Conservation (phyloP, 495 filamentous ascomycete species). For the Astrothelium subdiscretum region DNA sequence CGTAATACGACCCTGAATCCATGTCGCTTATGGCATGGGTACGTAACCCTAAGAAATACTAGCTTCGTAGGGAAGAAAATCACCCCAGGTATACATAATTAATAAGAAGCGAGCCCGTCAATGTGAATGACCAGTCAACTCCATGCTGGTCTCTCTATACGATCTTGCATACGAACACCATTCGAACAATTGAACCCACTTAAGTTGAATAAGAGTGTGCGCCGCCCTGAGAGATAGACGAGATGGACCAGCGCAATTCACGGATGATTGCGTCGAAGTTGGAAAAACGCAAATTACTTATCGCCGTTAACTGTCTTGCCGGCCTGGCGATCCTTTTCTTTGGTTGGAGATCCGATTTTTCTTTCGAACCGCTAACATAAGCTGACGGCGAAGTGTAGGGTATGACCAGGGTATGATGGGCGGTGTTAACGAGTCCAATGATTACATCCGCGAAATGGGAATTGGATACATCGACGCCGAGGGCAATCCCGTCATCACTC, state of each 20-base stretch:
- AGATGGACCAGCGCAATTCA: constrained; percentile 1
- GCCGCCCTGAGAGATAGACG: neutral
- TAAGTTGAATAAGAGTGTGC: neutral
- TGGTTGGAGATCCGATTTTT: constrained; percentile 18
- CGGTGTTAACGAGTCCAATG: constrained; percentile 54
- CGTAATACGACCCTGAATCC: neutral
- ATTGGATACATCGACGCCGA: constrained; percentile 48
- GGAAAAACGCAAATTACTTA: constrained; percentile 52
- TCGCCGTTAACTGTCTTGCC: constrained; percentile 54
- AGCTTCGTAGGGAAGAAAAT: neutral
- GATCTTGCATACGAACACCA: neutral
- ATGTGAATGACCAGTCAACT: neutral
- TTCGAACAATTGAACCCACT: neutral
- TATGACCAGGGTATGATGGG: constrained; percentile 69
- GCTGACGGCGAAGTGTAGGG: neutral
- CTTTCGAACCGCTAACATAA: neutral
- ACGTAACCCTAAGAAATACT: neutral
- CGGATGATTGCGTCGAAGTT: constrained; percentile 46
- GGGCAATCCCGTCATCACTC: constrained; percentile 35
- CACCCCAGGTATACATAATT: neutral
- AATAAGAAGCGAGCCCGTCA: neutral
- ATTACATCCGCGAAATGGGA: constrained; percentile 56
- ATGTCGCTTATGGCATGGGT: neutral
- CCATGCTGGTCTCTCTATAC: neutral
- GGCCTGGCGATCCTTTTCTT: constrained; percentile 51